Base-by-base conservation (phyloP, 2,329 filamentous ascomycete species). In the Aspergillus neotritici region DNA sequence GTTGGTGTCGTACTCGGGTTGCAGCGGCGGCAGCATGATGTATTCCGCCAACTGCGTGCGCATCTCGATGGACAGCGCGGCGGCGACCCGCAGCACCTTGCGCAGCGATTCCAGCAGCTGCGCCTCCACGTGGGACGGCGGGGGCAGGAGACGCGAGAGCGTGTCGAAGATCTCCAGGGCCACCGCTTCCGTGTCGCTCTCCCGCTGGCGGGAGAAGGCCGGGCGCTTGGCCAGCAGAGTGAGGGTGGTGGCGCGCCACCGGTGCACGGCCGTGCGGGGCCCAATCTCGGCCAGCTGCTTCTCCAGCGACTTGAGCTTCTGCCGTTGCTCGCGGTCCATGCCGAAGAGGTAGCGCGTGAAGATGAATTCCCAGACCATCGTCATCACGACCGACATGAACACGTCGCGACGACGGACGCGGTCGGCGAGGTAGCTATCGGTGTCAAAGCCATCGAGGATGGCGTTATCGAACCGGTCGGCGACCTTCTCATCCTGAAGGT, bases 371-470 rank as follows among this genome's bases (percentile, higher is more conserved):
- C 90, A 98, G 40, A 98, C 83, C 89, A 98, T 96, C 49, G 86
- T 93, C 90, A 97, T 97, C 43, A 91, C 87, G 66, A 98, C 89
- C 31, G 89, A 93, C 88, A 97, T 96, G 76, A 98, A 96, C 46
- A 97, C 83, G 64, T 97, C 91, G 47, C 91, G 83, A 48, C 93
- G 84, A 59, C 80, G 83, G 42, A 96, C 85, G 31, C 94, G 86
- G 64, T 98, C 91, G 53, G 79, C 79, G 37, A 98, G 82, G 60
- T 94, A 93, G 45, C 76, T 73, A 66, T 97, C 89, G 50, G 95
- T 89, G 62, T 97, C 90, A 35, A 88, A 88, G 49, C 91, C 93
- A 68, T 98, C 94, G 17, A 98, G 78, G 41, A 98, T 83, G 48
- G 88, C 82, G 66, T 96, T 96, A 71, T 97, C 93, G 37, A 98